A percentile compares a stretch with the other conserved stretches of the same genome.
Conservation (phyloP, 2,329 filamentous ascomycete genomes). For the Shiraia bambusicola region DNA sequence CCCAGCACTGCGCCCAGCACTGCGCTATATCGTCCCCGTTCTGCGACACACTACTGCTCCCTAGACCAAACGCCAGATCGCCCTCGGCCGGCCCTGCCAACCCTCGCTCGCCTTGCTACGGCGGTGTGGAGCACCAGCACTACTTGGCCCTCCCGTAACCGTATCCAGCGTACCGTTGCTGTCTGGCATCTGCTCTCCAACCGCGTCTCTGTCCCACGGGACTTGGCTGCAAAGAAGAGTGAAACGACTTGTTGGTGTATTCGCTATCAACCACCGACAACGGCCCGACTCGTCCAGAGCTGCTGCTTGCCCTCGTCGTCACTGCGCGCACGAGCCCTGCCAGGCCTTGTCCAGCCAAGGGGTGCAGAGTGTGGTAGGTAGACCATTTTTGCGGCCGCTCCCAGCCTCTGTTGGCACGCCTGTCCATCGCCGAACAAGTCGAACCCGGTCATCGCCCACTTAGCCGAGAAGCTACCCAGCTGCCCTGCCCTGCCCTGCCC, state of each 20-base stretch:
- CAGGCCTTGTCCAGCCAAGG: constrained; percentile 1
- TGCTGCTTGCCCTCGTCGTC: constrained; percentile 8
- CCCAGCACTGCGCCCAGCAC: too few species aligned
- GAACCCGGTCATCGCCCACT: too few species aligned
- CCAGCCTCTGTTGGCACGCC: too few species aligned
- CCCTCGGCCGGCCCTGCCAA: constrained; percentile 10
- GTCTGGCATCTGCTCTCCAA: neutral
- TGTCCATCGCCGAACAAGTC: too few species aligned
- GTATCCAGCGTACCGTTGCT: too few species aligned
- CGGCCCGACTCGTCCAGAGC: constrained; percentile 38
- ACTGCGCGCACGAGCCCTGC: constrained; percentile 7
- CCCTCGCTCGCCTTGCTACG: constrained; percentile 8
- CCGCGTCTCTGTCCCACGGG: constrained; percentile 15
- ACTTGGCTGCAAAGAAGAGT: constrained; percentile 26
- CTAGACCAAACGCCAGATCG: constrained; percentile 12
- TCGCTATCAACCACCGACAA: constrained; percentile 27
- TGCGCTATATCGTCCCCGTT: constrained; percentile 21
- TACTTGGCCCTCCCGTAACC: constrained; percentile 1
- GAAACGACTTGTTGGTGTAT: too few species aligned
- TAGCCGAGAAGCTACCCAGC: too few species aligned
- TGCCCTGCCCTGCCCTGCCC: too few species aligned
- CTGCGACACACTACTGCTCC: constrained; percentile 8
- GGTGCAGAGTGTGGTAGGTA: too few species aligned
- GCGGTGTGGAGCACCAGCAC: constrained; percentile 8
- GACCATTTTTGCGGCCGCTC: too few species aligned